Evolutionary conservation across 345 rosid species (phyloP), one percentile per base, ranked within the genome.

Genomic region (Eucalyptus rudis): DNA sequence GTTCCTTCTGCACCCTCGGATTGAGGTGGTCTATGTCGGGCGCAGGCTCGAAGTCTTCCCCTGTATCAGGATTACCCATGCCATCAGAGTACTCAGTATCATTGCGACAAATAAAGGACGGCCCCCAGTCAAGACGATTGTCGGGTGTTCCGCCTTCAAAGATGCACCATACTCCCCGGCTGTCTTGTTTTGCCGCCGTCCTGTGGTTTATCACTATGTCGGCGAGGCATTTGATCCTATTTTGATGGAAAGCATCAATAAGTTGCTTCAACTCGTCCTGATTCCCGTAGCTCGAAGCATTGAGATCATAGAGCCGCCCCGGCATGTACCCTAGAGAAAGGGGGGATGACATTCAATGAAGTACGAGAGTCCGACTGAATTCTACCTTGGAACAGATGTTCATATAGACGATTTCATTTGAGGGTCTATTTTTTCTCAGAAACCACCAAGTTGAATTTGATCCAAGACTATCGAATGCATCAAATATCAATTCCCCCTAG

Each of bases 1-100:
- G 88, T 92, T 96, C 98, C 27, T 40, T 91, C 85, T 95, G 97
- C 47, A 93, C 97, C 59, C 91, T 92, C 4, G 92, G 93, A 87
- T 96, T 97, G 88, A 95, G 95, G 88, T 95, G 99, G 89, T 97
- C 99, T 56, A 97, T 96, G 54, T 97, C 99, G 1, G 99, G 99
- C 27, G 99, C 96, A 6, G 92, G 86, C 8, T 10, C 25, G 54
- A 62, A 96, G 89, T 83, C 90, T 7, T 89, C 90, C 17, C 99
- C 98, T 7, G 96, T 91, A 66, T 97, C 99, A 15, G 40, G 94
- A 91, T 96, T 96, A 88, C 99, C 99, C 3, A 90, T 90, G 68
- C 99, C 99, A 58, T 96, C 90, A 13, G 96, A 91, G 87, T 90
- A 96, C 25, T 36, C 81, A 25, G 86, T 50, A 59, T 97, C 99